Evolutionary conservation across 768 basidiomycete species (phyloP), one percentile per base, ranked within the genome.

Genomic region (Aureoboletus auriporus): DNA sequence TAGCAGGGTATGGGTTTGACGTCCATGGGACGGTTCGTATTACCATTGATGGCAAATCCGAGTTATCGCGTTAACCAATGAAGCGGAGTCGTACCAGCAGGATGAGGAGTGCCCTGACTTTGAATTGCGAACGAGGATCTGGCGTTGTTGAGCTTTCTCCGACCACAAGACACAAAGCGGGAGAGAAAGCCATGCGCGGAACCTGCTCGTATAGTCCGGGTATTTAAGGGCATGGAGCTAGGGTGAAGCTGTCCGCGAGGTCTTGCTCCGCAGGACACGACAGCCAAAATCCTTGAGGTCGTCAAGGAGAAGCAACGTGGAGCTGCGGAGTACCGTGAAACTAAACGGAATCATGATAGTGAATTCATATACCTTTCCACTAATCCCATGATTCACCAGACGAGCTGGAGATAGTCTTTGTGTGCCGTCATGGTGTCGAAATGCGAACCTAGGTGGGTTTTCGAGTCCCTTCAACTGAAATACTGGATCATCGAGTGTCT

Each of bases 121-220:
- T 61, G 64, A 53, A 62, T 56, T 52, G 53, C 57, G 62, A 55
- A 63, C 44, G 59, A 67, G 60, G 63, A 49, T 51, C 52, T 51
- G 61, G 54, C 52, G 44, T 62, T 57, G 60, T 52, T 44, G 63
- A 47, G 42, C 44, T 55, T 46, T 54, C 46, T 52, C 52, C 54
- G 38, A 44, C 50, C 51, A 60, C 52, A 53, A 45, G 42, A 54
- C 54, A 58, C 51, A 53, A 54, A 57, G 60, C 54, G 50, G 41
- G 53, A 46, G 52, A 48, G 61, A 52, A 55, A 56, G 51, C 58
- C 61, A 56, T 52, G 56, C 54, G 45, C 44, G 46, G 42, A 30
- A 50, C 36, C 47, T 50, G 38, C 51, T 47, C 44, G 44, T 31
- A 55, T 57, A 29, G 47, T 50, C 51, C 20, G 42, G 31, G 51